These are phyloP conservation scores for Sphaerobolus stellatus DNA, from an alignment of 1,284 basidiomycete species.

Conservation along the genomic window DNA sequence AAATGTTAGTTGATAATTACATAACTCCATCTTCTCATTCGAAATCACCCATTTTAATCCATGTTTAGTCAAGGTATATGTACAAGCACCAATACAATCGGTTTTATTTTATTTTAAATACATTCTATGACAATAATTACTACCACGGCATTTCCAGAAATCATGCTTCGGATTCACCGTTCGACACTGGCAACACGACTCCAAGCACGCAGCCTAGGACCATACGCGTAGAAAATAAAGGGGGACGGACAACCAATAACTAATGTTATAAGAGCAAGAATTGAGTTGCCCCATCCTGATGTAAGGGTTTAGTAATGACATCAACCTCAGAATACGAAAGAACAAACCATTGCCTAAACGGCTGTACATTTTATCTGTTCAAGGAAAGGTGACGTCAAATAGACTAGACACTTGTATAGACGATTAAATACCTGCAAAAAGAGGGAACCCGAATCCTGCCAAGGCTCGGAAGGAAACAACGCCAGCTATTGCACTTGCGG, in stretches of 20 bases:
- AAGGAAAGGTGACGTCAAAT: neutral
- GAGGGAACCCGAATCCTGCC: neutral
- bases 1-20: too few relatives aligned
- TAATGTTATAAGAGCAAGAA: conserved; percentile 33
- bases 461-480: conserved; percentile 7
- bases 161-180: too few relatives aligned
- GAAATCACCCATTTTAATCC: too few relatives aligned
- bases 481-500: neutral
- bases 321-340: neutral
- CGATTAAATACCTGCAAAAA: neutral
- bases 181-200: too few relatives aligned
- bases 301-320: neutral
- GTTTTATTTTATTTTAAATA: too few relatives aligned
- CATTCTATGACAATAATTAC: too few relatives aligned
- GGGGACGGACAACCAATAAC: conserved; percentile 33
- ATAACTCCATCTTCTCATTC: too few relatives aligned
- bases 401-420: neutral
- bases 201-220: conserved; percentile 19
- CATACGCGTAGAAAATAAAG: conserved; percentile 35
- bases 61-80: too few relatives aligned
- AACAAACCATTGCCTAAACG: neutral
- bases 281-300: conserved; percentile 32
- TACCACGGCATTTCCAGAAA: too few relatives aligned
- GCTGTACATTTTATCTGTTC: neutral
- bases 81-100: too few relatives aligned